phyloP scores from a whole-genome alignment of 2,329 filamentous ascomycete genomes.

The Pleurostoma richardsiae region DNA sequence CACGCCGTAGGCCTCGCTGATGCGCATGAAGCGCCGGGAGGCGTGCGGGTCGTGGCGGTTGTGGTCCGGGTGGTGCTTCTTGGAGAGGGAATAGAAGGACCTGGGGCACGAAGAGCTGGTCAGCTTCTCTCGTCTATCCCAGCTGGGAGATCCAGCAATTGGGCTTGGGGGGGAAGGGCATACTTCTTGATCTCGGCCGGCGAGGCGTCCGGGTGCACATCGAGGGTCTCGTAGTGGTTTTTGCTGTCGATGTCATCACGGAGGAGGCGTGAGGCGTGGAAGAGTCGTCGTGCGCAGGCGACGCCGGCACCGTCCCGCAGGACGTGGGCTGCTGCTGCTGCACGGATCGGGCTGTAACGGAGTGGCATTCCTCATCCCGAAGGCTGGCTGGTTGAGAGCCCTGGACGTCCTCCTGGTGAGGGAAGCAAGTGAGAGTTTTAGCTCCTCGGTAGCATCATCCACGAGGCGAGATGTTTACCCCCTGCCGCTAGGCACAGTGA shows the following conservation, averaged over 20 bases:
- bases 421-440: background rate
- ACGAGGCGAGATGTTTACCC: background rate
- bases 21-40: constrained; percentile 70
- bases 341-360: constrained; percentile 26
- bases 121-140: background rate
- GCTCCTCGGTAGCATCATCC: too few relatives aligned
- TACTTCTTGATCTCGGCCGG: constrained; percentile 80
- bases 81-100: constrained; percentile 87
- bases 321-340: constrained; percentile 16
- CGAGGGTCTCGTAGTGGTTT: constrained; percentile 80
- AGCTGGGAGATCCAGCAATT: background rate
- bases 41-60: constrained; percentile 73
- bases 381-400: constrained; percentile 1
- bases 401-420: background rate
- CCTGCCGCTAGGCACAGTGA: background rate
- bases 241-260: constrained; percentile 24
- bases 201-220: constrained; percentile 65
- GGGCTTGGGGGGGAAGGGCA: constrained; percentile 2
- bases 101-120: constrained; percentile 24
- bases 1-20: constrained; percentile 77
- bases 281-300: constrained; percentile 9
- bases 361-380: constrained; percentile 62
- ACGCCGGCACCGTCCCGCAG: constrained; percentile 5
- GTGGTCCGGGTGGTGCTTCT: constrained; percentile 86
- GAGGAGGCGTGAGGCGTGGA: constrained; percentile 22